Evolutionary conservation across 179 eudicot species (phyloP), one percentile per base, ranked within the genome.

Genomic region (Heliamphora pulchella): DNA sequence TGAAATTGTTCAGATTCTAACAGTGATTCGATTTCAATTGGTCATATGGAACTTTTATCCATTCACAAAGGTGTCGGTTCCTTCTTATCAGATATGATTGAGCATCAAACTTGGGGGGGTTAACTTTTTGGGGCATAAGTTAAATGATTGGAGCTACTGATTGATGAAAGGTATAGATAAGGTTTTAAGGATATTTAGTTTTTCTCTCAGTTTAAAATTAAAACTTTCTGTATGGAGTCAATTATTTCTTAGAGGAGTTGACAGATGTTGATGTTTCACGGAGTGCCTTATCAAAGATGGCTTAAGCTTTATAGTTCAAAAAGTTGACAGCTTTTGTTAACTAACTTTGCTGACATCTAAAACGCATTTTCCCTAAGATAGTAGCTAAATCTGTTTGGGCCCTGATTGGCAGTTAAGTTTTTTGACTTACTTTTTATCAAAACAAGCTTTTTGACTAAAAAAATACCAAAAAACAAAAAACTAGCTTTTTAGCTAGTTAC

Each of bases 1-100:
- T 22, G 78, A 76, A 43, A 41, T n/a, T 61, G 78, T 76, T 78
- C 64, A 66, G 31, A 53, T 53, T 67, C 9, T n/a, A 41, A 39
- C 39, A 31, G 53, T 53, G 8, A 68, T 15, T 31, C 31, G 66
- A 39, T 63, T 78, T 53, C 10, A 20, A 77, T 22, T 65, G 48
- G 47, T 76, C 11, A 2, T 1, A 77, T 13, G 59, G 15, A 15
- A 31, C 58, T 48, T 57, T 58, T 75, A 17, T n/a, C 50, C 78
- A 57, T 15, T 72, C 20, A 62, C n/a, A 46, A 53, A 73, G 76
- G 18, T 53, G n/a, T 74, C 65, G 48, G 51, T 74, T 13, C 20
- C 5, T 74, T 7, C 2, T 1, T 46, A 62, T 48, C n/a, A 61
- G 57, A 62, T 22, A 54, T 20, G 70, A 63, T 41, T 39, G 5